Conservation (phyloP, 768 basidiomycete genomes). For the Hygrophoropsis aurantiaca region DNA sequence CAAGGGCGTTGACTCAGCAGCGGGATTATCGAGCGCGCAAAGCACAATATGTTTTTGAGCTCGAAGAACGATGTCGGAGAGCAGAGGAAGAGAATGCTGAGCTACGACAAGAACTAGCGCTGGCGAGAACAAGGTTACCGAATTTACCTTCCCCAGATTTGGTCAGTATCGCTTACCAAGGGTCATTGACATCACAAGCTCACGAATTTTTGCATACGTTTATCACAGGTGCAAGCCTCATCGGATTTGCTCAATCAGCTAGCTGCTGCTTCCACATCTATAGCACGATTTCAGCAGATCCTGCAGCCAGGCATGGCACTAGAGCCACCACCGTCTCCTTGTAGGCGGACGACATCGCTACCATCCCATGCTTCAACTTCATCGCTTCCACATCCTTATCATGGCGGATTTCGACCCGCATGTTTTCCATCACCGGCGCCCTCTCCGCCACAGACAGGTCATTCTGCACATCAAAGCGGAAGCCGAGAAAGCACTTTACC, state of each 20-base stretch:
- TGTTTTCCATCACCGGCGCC: slow-evolving; percentile 27
- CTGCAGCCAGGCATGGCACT: slow-evolving; percentile 35
- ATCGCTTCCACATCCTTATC: slow-evolving; percentile 4
- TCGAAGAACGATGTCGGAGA: slow-evolving; percentile 53
- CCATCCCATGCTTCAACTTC: slow-evolving; percentile 1
- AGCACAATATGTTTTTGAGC: slow-evolving; percentile 52
- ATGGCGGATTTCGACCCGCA: slow-evolving; percentile 21
- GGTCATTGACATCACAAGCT: neutral
- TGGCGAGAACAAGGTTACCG: slow-evolving; percentile 39
- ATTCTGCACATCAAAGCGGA: too few relatives aligned
- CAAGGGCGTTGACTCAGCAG: slow-evolving; percentile 59
- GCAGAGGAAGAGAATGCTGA: slow-evolving; percentile 55
- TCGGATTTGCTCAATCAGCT: slow-evolving; percentile 52
- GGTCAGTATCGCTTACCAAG: slow-evolving; percentile 21
- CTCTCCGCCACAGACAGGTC: slow-evolving; percentile 1
- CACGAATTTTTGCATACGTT: slow-evolving; percentile 3
- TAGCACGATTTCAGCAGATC: slow-evolving; percentile 52
- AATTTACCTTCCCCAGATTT: slow-evolving; percentile 27
- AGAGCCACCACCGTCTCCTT: slow-evolving; percentile 14
- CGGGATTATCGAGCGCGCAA: slow-evolving; percentile 65
- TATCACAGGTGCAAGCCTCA: slow-evolving; percentile 48
- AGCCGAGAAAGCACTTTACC: too few relatives aligned
- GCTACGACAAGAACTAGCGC: slow-evolving; percentile 48
- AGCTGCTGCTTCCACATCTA: slow-evolving; percentile 44
- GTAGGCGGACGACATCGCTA: neutral